Conservation (phyloP, 306 rosid species). For the Betula pendula region DNA sequence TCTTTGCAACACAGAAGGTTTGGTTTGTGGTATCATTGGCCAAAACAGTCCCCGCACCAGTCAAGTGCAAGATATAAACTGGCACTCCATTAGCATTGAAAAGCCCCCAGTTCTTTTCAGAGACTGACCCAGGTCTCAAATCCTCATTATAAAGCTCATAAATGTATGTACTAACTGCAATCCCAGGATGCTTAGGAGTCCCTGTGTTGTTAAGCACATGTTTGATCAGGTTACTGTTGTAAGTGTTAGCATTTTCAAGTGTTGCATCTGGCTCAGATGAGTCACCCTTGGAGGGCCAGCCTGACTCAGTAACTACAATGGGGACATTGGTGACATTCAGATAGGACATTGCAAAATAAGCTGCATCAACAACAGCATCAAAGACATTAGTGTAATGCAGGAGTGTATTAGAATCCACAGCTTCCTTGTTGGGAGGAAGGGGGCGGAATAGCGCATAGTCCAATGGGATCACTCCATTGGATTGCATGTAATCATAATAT, state of each 20-base stretch:
- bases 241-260: constrained; percentile 80
- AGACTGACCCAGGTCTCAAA: constrained; percentile 68
- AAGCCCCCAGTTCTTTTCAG: constrained; percentile 92
- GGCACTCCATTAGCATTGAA: constrained; percentile 71
- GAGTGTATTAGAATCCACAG: constrained; percentile 86
- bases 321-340: constrained; percentile 78
- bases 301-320: constrained; percentile 80
- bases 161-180: constrained; percentile 82
- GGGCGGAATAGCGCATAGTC: constrained; percentile 97
- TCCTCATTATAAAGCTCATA: constrained; percentile 96
- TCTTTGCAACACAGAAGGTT: constrained; percentile 83
- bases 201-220: constrained; percentile 90
- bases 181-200: constrained; percentile 89
- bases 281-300: constrained; percentile 95
- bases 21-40: constrained; percentile 91
- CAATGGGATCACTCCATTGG: constrained; percentile 80
- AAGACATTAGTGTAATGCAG: constrained; percentile 93
- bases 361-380: constrained; percentile 91
- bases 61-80: constrained; percentile 73
- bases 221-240: constrained; percentile 86
- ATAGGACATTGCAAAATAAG: constrained; percentile 87
- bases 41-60: constrained; percentile 76
- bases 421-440: constrained; percentile 91
- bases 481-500: constrained; percentile 81
- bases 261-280: constrained; percentile 77